Base-by-base conservation (phyloP, 2,329 filamentous ascomycete genomes). In the Tolypocladium sp. region DNA sequence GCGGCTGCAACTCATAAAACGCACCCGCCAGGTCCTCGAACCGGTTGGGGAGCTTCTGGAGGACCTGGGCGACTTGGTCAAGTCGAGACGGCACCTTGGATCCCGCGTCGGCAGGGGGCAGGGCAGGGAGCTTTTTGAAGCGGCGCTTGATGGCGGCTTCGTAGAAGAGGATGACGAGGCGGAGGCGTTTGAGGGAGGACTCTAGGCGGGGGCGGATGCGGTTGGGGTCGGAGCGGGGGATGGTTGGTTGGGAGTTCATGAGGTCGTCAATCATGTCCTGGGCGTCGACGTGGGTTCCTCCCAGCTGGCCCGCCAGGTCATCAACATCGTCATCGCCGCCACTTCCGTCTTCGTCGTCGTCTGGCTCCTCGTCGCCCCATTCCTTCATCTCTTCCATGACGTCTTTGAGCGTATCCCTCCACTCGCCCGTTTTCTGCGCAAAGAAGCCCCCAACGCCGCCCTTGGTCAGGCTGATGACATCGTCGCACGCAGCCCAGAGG, bases 351-450 rank as follows among this genome's bases (percentile, higher is more conserved):
- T 82, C 80, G 2, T 85, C 85, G 0, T 85, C 85, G 3, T 84
- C 82, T 0, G 82, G 80, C 12, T 84, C 82, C 66, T 91, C 88
- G 1, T 91, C 89, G 25, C 87, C 85, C 91, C 92, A 97, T 66
- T 93, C 91, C 70, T 91, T 90, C 63, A 97, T 73, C 74, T 97
- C 93, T 62, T 90, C 84, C 65, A 95, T 83, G 0, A 91, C 89
- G 75, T 97, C 93, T 65, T 90, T 84, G 30, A 97, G 76, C 2
- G 89, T 83, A 59, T 90, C 90, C 46, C 85, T 79, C 73, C 88
- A 90, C 70, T 92, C 81, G 65, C 90, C 84, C 2, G 88, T 88
- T 69, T 88, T 92, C 64, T 82, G 79, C 0, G 89, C 80, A 54
- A 93, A 80, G 59, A 92, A 77, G 0, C 88, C 90, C 0, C 82